phyloP scores from a whole-genome alignment of 1,284 basidiomycete genomes.

The Ceratobasidium sp. region DNA sequence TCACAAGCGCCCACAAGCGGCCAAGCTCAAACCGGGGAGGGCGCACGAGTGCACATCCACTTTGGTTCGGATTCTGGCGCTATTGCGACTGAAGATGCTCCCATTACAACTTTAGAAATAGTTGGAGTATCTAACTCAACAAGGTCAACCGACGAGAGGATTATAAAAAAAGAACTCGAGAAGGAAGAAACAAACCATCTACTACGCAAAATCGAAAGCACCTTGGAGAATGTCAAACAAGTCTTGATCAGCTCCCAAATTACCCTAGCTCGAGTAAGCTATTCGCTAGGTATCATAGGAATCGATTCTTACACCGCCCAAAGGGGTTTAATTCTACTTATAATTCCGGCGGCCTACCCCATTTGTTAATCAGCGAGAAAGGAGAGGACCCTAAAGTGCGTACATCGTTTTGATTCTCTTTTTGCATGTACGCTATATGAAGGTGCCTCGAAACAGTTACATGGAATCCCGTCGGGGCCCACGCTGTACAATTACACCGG shows the following conservation, averaged over 20 bases:
- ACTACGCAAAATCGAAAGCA: background rate
- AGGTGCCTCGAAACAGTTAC: too few species aligned
- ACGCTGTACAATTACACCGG: too few species aligned
- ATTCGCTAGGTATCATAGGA: background rate
- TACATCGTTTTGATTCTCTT: background rate
- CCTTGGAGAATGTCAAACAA: background rate
- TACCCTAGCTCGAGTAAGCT: constrained; percentile 7
- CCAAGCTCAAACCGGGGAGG: too few species aligned
- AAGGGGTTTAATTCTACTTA: too few species aligned
- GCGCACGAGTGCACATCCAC: too few species aligned
- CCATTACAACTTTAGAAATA: background rate
- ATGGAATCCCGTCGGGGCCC: too few species aligned
- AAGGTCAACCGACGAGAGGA: background rate
- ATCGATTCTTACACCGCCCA: too few species aligned
- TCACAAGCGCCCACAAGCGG: background rate
- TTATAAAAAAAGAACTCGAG: background rate
- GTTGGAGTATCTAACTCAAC: background rate
- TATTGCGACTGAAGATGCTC: background rate
- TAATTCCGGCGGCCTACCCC: too few species aligned
- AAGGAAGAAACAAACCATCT: background rate
- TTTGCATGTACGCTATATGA: background rate
- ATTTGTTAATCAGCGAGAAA: background rate
- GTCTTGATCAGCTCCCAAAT: background rate
- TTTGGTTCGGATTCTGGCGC: too few species aligned
- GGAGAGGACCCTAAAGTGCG: constrained; percentile 3